These are phyloP conservation scores for Hanseniaspora hatyaiensis DNA, from an alignment of 805 yeast species.

Conservation along the genomic window DNA sequence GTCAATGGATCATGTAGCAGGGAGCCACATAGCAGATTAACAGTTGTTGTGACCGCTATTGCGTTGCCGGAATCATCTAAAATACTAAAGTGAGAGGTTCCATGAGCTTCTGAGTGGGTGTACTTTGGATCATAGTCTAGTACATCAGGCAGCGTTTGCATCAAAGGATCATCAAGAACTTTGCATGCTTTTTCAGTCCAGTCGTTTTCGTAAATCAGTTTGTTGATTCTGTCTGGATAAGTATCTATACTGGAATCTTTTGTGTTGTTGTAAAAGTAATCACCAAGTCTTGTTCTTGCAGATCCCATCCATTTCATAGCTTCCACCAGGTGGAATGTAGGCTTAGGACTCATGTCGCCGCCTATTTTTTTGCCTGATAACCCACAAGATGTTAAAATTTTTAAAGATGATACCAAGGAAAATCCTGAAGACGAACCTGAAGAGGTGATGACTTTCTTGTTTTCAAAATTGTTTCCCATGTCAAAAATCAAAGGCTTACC, in stretches of 20 bases:
- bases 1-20: slow-evolving; percentile 68
- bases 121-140: slow-evolving; percentile 66
- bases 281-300: slow-evolving; percentile 79
- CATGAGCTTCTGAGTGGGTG: slow-evolving; percentile 69
- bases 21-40: slow-evolving; percentile 75
- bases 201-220: slow-evolving; percentile 35
- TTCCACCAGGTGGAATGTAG: slow-evolving; percentile 63
- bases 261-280: slow-evolving; percentile 29
- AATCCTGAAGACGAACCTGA: slow-evolving; percentile 78
- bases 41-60: slow-evolving; percentile 78
- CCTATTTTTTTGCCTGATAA: slow-evolving; percentile 23
- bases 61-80: slow-evolving; percentile 68
- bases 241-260: slow-evolving; percentile 18
- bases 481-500: slow-evolving; percentile 28
- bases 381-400: slow-evolving; percentile 42
- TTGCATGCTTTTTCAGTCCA: slow-evolving; percentile 47
- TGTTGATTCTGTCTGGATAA: slow-evolving; percentile 32
- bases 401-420: slow-evolving; percentile 64
- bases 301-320: slow-evolving; percentile 90
- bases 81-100: slow-evolving; percentile 79
- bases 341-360: slow-evolving; percentile 38
- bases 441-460: slow-evolving; percentile 20
- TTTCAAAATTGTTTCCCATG: slow-evolving; percentile 23
- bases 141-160: slow-evolving; percentile 52
- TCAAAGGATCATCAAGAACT: slow-evolving; percentile 34